These are phyloP conservation scores for Talaromyces sp. DNA, from an alignment of 2,329 filamentous ascomycete species.

Conservation along the genomic window DNA sequence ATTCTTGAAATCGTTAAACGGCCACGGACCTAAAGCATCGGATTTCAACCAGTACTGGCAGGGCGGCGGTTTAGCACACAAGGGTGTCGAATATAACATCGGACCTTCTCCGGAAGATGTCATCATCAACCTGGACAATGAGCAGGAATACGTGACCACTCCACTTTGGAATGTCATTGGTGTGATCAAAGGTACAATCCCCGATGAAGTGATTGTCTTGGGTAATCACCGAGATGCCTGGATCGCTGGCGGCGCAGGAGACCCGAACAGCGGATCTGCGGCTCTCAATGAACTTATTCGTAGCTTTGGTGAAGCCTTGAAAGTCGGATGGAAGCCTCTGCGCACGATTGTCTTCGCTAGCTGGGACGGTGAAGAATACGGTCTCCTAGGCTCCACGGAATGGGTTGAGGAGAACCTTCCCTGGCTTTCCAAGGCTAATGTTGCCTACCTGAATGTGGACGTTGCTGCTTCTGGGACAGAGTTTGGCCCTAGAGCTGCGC, in stretches of 20 bases:
- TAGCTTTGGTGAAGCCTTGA: conserved; percentile 70
- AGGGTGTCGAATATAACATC: conserved; percentile 81
- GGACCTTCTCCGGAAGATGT: conserved; percentile 76
- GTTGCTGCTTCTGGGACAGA: conserved; percentile 67
- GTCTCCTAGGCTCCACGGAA: conserved; percentile 81
- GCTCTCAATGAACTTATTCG: conserved; percentile 77
- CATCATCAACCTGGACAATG: conserved; percentile 72
- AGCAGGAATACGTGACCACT: conserved; percentile 80
- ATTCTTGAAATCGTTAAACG: conserved; percentile 86
- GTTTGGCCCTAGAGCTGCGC: conserved; percentile 70
- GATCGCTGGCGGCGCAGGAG: conserved; percentile 81
- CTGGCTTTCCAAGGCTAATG: conserved; percentile 72
- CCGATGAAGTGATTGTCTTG: conserved; percentile 82
- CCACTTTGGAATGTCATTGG: conserved; percentile 92
- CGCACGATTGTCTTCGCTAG: conserved; percentile 91
- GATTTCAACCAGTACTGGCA: conserved; percentile 75
- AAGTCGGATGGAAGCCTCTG: conserved; percentile 78
- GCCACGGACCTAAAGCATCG: conserved; percentile 75
- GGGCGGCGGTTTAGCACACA: conserved; percentile 73
- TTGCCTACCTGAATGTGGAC: conserved; percentile 87
- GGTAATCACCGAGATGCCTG: conserved; percentile 94
- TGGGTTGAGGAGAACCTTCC: conserved; percentile 90
- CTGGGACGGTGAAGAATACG: conserved; percentile 85
- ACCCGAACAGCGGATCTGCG: conserved; percentile 81
- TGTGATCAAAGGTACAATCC: conserved; percentile 82